Percentiles rank a stretch among this genome's conserved stretches.
Conservation (phyloP, 345 rosid species). For the Chamaenerion angustifolium region DNA sequence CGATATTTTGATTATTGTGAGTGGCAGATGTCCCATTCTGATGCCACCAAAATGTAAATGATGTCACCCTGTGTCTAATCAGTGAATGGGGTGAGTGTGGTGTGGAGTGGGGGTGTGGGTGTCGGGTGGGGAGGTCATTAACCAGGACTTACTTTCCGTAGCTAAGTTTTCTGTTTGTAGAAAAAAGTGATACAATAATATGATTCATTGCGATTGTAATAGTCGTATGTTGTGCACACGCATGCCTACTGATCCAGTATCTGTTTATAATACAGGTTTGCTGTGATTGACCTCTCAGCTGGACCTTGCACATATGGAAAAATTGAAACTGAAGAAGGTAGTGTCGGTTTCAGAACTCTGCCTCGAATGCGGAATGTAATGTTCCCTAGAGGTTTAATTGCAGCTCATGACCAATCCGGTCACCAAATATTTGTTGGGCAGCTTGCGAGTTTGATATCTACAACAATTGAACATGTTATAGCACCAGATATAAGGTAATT, state of each 20-base stretch:
- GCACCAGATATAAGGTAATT: constrained; percentile 91
- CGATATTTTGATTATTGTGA: not conserved
- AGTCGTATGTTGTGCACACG: no score
- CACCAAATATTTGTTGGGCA: constrained; percentile 76
- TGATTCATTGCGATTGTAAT: no score
- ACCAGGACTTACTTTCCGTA: no score
- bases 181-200: no score
- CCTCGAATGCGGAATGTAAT: constrained; percentile 61
- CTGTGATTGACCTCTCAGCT: constrained; percentile 91
- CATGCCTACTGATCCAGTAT: no score
- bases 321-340: constrained; percentile 99
- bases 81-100: no score
- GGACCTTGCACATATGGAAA: constrained; percentile 99
- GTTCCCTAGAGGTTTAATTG: constrained; percentile 37
- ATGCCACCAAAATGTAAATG: no score
- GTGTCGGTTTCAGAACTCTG: constrained; percentile 74
- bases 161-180: no score
- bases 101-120: no score
- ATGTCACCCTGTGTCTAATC: no score
- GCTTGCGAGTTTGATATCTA: constrained; percentile 70
- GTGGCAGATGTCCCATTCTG: no score
- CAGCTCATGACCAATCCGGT: constrained; percentile 31
- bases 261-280: constrained; percentile 43
- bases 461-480: constrained; percentile 77
- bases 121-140: no score